Base-by-base conservation (phyloP, 208 protist species). In the Crithidia expoeki region DNA sequence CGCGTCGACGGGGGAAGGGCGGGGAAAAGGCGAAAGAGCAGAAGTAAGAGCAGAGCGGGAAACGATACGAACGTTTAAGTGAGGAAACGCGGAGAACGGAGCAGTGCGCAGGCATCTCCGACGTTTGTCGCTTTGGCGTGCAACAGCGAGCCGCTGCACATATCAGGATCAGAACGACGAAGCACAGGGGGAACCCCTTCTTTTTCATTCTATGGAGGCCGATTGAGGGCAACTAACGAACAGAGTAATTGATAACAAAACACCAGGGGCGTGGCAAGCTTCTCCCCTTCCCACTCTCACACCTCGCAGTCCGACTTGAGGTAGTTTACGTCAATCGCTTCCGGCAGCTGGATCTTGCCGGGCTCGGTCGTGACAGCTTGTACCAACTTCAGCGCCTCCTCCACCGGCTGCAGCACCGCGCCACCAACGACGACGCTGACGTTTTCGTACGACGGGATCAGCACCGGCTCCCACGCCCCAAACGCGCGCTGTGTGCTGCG, bases 301-400 rank as follows among this genome's bases (percentile, higher is more conserved):
- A 62, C 33, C 17, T 78, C 72, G 49, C 76, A 82, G 56, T 81
- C 81, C 11, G 65, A 68, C 61, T 86, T 88, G 62, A 93, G 82
- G 56, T 82, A 88, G 75, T 93, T 93, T n/a, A 90, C 73, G 66
- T 93, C 87, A 23, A 93, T 79, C 10, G 87, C 81, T 47, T 93
- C 87, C 12, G 87, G 87, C 51, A 93, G 78, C 59, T 93, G 81
- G 38, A 90, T 70, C 61, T 81, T 66, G 33, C 84, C 87, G 0
- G 76, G 46, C 33, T 62, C 58, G 17, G 66, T 44, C 4, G 38
- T 42, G 21, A 84, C 50, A 25, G 40, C 30, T 9, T 62, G 62
- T 40, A 82, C 52, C 11, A 50, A 33, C 44, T 74, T 56, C 44
- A 90, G 64, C 23, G 63, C 70, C 17, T 68, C 61, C 61, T 85